Evolutionary conservation across 2,329 filamentous ascomycete species (phyloP).

Genomic region (Ophiostoma sp.): DNA sequence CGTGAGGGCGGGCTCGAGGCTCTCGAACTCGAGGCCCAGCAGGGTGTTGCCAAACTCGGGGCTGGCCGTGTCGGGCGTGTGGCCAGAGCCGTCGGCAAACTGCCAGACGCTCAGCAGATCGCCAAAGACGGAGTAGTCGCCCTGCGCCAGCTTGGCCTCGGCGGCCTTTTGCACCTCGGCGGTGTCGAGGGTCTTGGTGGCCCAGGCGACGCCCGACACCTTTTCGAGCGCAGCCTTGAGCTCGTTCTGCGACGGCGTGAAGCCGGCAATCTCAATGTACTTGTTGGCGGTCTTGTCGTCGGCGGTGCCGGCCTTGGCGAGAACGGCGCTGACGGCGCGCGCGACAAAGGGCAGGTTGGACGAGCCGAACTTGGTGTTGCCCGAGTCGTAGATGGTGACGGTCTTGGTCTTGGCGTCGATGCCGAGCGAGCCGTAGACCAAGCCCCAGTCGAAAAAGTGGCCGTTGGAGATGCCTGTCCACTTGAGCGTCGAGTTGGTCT

Average conservation of each 20-base stretch:
- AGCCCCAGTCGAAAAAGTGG: conserved; percentile 39
- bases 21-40: conserved; percentile 30
- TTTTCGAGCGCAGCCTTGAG: conserved; percentile 50
- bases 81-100: conserved; percentile 35
- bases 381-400: conserved; percentile 32
- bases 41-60: conserved; percentile 29
- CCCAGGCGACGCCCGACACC: conserved; percentile 46
- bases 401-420: conserved; percentile 44
- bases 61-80: conserved; percentile 27
- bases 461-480: conserved; percentile 33
- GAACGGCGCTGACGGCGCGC: conserved; percentile 30
- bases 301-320: conserved; percentile 30
- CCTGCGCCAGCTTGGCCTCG: conserved; percentile 39
- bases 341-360: conserved; percentile 32
- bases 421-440: conserved; percentile 47
- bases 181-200: conserved; percentile 38
- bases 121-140: conserved; percentile 36
- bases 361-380: conserved; percentile 29
- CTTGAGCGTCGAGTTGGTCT: conserved; percentile 25
- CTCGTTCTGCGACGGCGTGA: conserved; percentile 54
- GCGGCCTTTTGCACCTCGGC: conserved; percentile 37
- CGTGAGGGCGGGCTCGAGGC: conserved; percentile 24
- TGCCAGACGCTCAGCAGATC: conserved; percentile 33
- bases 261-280: conserved; percentile 52
- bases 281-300: conserved; percentile 38